Evolutionary conservation across 495 filamentous ascomycete species (phyloP), one percentile per base, ranked within the genome.

Genomic region (Rostrohypoxylon terebratum): DNA sequence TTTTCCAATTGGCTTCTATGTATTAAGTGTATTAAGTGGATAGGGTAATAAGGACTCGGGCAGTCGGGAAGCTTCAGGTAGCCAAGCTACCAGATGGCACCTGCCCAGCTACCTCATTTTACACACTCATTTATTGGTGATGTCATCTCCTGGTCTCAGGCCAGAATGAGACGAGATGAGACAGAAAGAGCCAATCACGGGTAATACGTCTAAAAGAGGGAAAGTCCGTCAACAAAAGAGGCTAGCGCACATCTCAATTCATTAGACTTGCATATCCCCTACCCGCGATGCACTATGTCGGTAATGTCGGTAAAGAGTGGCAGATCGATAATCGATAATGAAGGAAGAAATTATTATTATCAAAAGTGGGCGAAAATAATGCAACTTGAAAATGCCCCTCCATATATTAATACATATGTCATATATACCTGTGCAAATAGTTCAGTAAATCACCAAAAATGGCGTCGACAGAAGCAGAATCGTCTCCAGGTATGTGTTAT

Each of bases 301-400:
- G 76, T 77, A 40, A 23, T 11, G 42, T 58, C 71, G 74, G 76
- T 77, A 40, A 63, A 50, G 31, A n/a, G 2, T 23, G 63, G 74
- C 72, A 77, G 72, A 75, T 53, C n/a, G 68, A 71, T 63, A 57
- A 75, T 53, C n/a, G 68, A 71, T 63, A 57, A n/a, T 31, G n/a
- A 55, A 9, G 31, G 8, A 64, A 70, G 34, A 66, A 71, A 68
- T 66, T 62, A 45, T 66, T 62, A 45, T 66, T 66, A 70, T 66
- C 53, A 55, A 66, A 71, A 28, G 42, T 62, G 58, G 40, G 20
- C 45, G 16, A 40, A 61, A 45, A 69, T 64, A 66, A 28, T 28
- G 28, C 28, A 28, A 28, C 28, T 42, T 33, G 31, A 14, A 31
- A 66, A 69, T 73, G 74, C 76, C 76, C 76, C 76, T 70, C 74